Evolutionary conservation across 805 yeast species (phyloP), one percentile per base, ranked within the genome.

Genomic region (Spencermartinsiella europaea): DNA sequence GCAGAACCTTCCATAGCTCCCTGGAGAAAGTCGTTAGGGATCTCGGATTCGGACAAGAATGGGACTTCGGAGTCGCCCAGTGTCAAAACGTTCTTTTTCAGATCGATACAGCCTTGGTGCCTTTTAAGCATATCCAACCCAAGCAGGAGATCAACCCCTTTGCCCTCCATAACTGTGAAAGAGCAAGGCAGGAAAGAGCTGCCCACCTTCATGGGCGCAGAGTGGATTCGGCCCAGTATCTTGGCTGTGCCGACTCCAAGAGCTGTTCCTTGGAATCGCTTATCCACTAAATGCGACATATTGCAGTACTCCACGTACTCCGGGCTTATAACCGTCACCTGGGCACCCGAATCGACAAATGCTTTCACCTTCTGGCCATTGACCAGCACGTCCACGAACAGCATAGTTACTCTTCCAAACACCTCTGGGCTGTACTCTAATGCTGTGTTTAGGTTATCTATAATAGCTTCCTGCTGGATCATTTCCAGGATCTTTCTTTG

Each of bases 261-360:
- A 1, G 96, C 97, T 58, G 80, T 80, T 19, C 96, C 96, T 38
- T 71, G 71, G 62, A 81, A 88, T 50, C 96, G 72, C 50, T 68
- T 79, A 62, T 93, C 99, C 4, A 93, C 79, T 46, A 89, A 68
- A 53, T 83, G 79, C 21, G 79, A 67, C 21, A 93, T 67, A 1
- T 85, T 85, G 49, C 90, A 78, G 40, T 71, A 68, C 51, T 83
- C 85, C 0, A 95, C 96, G 52, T 90, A 71, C 36, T 71, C 69
- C 1, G 95, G 85, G 27, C 89, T 80, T 59, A 93, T 64, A 35
- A 93, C 82, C 0, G 99, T 89, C 22, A 79, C 71, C 64, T 89
- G 96, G 0, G 99, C 98, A 2, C 99, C 99, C 0, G 97, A 80
- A 63, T 93, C 99, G 3, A 93, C 95, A 69, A 93, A 88, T 0